Percentiles rank a stretch among this genome's conserved stretches.
Conservation (phyloP, 306 rosid genomes). For the Cucumis melo region DNA sequence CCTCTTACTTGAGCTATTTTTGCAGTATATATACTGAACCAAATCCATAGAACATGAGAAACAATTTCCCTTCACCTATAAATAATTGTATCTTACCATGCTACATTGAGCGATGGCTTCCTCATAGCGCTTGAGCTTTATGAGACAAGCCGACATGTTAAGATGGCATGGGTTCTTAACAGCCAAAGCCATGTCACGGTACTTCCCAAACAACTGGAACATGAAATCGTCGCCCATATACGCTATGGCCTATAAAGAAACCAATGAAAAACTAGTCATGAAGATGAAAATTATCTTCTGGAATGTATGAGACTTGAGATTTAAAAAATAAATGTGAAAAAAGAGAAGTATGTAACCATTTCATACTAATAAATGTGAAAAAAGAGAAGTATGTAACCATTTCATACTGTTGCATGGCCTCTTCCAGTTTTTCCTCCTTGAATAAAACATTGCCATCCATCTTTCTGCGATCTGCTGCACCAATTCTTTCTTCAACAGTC, state of each 20-base stretch:
- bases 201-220: slow-evolving; percentile 90
- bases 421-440: slow-evolving; percentile 80
- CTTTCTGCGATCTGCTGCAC: slow-evolving; percentile 78
- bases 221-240: slow-evolving; percentile 95
- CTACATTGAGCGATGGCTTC: slow-evolving; percentile 87
- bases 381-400: slow-evolving; percentile 51
- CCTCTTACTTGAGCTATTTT: not conserved
- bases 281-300: not conserved
- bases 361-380: slow-evolving; percentile 11
- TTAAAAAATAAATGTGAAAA: slow-evolving; percentile 11
- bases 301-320: not conserved
- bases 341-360: no score
- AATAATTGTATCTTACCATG: slow-evolving; percentile 28
- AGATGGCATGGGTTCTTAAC: slow-evolving; percentile 98
- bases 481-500: slow-evolving; percentile 94
- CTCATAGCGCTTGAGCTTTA: slow-evolving; percentile 72
- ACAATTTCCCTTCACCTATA: not conserved
- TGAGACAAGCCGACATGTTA: slow-evolving; percentile 74
- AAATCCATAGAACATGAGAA: not conserved
- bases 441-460: slow-evolving; percentile 86
- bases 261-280: slow-evolving; percentile 11
- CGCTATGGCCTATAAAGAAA: slow-evolving; percentile 57
- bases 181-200: slow-evolving; percentile 85
- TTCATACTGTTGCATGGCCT: slow-evolving; percentile 98
- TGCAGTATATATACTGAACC: not conserved